Evolutionary conservation across 805 yeast genomes (phyloP), one percentile per base, ranked within the genome.

Genomic region (Metschnikowia noctiluminum): DNA sequence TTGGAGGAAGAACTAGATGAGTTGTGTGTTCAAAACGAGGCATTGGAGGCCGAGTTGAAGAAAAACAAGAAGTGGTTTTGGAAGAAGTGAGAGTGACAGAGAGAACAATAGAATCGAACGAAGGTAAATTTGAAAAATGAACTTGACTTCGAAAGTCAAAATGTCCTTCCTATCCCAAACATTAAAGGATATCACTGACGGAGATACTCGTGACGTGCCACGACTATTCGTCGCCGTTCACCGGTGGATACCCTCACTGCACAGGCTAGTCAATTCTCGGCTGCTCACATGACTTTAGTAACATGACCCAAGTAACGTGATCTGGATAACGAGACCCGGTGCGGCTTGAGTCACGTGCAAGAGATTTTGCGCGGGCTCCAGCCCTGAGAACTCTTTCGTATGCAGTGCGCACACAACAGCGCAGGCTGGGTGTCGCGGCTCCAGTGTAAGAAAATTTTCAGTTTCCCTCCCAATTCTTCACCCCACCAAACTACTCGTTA

Each of bases 1-100:
- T 58, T 73, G 42, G 76, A 73, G 48, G 76, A 72, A 38, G 69
- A 71, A 49, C 59, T 66, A 36, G 50, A 54, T 32, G 56, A 43
- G 34, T 59, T 70, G 50, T 36, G 59, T n/a, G 28, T 46, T 7
- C 69, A 69, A 48, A 65, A 68, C 39, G 63, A 55, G 16, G 49
- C 43, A 38, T 56, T 70, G 41, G 52, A 52, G 12, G 53, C 53
- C 11, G 65, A 61, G 38, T 49, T 68, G 36, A 57, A 59, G 48
- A 47, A 50, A 12, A 52, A 48, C 37, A 62, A 63, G 49, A 63
- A 60, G 42, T 70, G 74, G 74, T 68, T 69, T 35, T 55, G 60
- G 59, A 38, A 38, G 9, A 32, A 30, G 32, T 30, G 32, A 30
- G 32, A 30, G 32, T 2, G 12, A 12, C 3, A 21, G 21, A 21